A percentile compares a stretch with the other conserved stretches of the same genome.
phyloP scores from a whole-genome alignment of 2,329 filamentous ascomycete species.

The Stagonosporopsis rhizophila region DNA sequence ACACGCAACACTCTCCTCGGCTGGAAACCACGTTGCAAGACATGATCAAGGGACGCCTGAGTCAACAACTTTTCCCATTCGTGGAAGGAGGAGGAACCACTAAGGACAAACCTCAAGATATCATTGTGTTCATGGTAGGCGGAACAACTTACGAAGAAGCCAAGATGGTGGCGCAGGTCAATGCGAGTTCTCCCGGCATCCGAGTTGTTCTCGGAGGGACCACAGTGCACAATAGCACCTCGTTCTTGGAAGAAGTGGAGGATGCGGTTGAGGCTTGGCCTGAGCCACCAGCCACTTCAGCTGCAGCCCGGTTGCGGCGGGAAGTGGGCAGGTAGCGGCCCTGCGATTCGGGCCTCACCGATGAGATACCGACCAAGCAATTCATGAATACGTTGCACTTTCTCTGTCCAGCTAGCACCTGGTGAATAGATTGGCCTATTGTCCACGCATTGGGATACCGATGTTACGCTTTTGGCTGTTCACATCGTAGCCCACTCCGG shows the following conservation, averaged over 20 bases:
- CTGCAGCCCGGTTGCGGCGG: constrained; percentile 67
- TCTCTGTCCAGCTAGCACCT: neutral
- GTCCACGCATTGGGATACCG: neutral
- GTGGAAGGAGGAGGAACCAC: constrained; percentile 87
- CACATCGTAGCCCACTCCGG: constrained; percentile 7
- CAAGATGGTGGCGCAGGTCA: constrained; percentile 93
- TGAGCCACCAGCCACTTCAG: constrained; percentile 61
- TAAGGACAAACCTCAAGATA: constrained; percentile 94
- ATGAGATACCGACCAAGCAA: neutral
- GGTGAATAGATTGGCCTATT: neutral
- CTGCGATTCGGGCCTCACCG: neutral
- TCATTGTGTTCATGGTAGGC: constrained; percentile 92
- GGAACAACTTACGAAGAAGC: constrained; percentile 97
- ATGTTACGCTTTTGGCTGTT: constrained; percentile 10
- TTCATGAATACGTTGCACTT: neutral
- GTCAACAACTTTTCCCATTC: constrained; percentile 90
- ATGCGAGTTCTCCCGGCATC: constrained; percentile 86
- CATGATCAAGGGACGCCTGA: constrained; percentile 87
- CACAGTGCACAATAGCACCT: constrained; percentile 82
- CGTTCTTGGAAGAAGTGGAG: constrained; percentile 90
- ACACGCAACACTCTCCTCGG: constrained; percentile 93
- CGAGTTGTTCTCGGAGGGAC: constrained; percentile 91
- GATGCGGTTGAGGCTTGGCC: constrained; percentile 89
- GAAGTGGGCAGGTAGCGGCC: constrained; percentile 60
- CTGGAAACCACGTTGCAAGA: constrained; percentile 89